Evolutionary conservation across 139 green algal genomes (phyloP), one percentile per base, ranked within the genome.

Genomic region (Chlorokybus atmophyticus): DNA sequence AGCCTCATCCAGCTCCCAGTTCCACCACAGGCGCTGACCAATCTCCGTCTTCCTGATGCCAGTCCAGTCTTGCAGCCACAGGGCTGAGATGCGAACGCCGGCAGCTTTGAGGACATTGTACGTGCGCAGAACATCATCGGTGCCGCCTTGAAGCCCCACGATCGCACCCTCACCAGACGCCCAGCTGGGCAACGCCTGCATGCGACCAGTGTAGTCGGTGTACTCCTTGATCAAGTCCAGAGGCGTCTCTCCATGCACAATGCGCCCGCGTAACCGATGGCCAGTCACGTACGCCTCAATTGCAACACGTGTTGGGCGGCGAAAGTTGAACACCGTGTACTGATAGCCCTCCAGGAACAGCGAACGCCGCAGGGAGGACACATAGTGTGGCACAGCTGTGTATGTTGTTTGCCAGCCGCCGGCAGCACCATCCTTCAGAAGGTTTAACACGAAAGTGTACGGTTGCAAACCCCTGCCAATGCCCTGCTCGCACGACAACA

Each of bases 1-100:
- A 6, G 24, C 32, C 31, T 29, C 30, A 38, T 75, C 66, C 4
- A 75, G 23, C 48, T 70, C 40, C 66, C 66, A 75, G 48, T 75
- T 75, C 66, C 66, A 75, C 66, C 59, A 75, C 21, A 75, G 52
- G 29, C 67, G 61, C 24, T 55, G 26, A 8, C 55, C 66, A 5
- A 75, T 55, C 23, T 17, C 28, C 24, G 59, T 70, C 32, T 55
- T 42, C 1, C 66, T 44, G 2, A 53, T 14, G 2, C 66, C 66
- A 10, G 19, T 23, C 66, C 66, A 75, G 39, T 75, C 66, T 49
- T 70, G 62, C 50, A 73, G 29, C 66, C 66, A 75, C 4, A 75
- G 28, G 35, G 39, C 66, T 2, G 40, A 30, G 8, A 75, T 8
- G 1, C 55, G 63, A n/a, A 67, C 62, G 19, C 32, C 35, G 2